Conservation (phyloP, 192 early-diverging fungal genomes). For the Thamnidium elegans region DNA sequence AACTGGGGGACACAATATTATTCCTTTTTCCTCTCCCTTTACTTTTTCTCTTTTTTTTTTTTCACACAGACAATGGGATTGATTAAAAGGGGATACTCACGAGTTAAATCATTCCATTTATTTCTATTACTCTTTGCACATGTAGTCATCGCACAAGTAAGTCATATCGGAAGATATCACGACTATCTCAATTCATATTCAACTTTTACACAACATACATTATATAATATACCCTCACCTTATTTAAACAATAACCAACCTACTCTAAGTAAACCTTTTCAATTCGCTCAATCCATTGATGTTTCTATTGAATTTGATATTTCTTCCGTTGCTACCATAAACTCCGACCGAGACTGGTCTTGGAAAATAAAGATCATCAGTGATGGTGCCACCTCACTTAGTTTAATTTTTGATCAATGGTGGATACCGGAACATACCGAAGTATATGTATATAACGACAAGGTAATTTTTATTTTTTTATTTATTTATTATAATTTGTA, state of each 20-base stretch:
- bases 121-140: no score
- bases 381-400: conserved; percentile 37
- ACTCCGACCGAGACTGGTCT: conserved; percentile 28
- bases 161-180: no score
- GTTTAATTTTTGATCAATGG: conserved; percentile 45
- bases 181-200: no score
- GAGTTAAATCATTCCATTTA: no score
- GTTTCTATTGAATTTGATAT: conserved; percentile 25
- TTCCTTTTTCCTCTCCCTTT: background rate
- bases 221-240: no score
- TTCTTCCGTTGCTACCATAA: background rate
- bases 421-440: conserved; percentile 34
- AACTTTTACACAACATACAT: no score
- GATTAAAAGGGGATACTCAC: no score
- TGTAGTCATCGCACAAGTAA: no score
- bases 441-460: conserved; percentile 38
- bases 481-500: background rate
- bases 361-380: conserved; percentile 43
- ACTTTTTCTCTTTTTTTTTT: background rate
- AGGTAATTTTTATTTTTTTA: conserved; percentile 4
- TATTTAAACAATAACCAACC: no score
- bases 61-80: background rate
- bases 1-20: background rate
- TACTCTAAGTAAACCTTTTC: conserved; percentile 20
- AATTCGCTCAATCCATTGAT: conserved; percentile 40